Evolutionary conservation across 208 protist species (phyloP).

Genomic region (Kentomonas sorsogonicus): DNA sequence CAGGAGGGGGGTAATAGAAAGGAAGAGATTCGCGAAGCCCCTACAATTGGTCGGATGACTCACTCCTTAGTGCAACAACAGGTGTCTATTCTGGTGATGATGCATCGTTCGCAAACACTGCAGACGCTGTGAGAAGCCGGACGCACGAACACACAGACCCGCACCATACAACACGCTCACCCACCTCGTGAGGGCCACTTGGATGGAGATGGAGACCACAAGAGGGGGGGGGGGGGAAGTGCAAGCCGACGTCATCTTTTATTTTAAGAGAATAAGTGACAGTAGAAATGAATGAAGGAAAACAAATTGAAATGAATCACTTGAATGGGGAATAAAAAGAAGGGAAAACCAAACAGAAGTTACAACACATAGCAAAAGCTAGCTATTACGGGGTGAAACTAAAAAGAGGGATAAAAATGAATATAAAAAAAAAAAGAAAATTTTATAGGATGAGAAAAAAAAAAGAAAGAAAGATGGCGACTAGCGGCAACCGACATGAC

Average conservation of each 20-base stretch:
- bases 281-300: conserved; percentile 9
- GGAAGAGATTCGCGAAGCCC: too few species aligned
- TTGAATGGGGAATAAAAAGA: conserved; percentile 1
- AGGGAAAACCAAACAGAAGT: conserved; percentile 5
- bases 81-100: too few species aligned
- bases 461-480: conserved; percentile 10
- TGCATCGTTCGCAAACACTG: too few species aligned
- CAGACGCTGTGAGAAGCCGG: too few species aligned
- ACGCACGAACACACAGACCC: too few species aligned
- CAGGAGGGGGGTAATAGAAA: too few species aligned
- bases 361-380: conserved; percentile 4
- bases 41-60: too few species aligned
- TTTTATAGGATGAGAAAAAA: conserved; percentile 10
- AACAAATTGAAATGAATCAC: background rate
- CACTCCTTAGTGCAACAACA: too few species aligned
- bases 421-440: conserved; percentile 20
- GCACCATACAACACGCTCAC: too few species aligned
- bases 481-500: too few species aligned
- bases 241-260: background rate
- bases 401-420: conserved; percentile 6
- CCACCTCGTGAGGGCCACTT: background rate
- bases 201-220: background rate
- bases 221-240: background rate
- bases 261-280: conserved; percentile 3
- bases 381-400: background rate